Evolutionary conservation across 179 eudicot genomes (phyloP).

Genomic region (Gypsophila paniculata): DNA sequence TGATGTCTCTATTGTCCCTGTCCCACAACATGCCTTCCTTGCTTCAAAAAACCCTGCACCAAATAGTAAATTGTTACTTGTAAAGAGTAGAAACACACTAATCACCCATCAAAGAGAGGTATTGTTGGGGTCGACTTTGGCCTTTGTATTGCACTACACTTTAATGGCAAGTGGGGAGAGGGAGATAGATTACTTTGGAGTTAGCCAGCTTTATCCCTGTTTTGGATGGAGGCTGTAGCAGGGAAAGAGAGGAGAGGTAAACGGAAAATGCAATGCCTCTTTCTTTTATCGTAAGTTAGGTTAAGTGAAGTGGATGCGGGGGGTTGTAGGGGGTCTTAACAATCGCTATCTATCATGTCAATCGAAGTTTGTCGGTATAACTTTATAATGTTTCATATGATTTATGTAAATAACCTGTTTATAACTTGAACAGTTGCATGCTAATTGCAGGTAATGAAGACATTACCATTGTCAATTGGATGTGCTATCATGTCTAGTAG

Average conservation of each 20-base stretch:
- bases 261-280: too few species aligned
- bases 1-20: slow-evolving; percentile 77
- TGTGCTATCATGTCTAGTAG: slow-evolving; percentile 53
- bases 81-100: not conserved
- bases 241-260: too few species aligned
- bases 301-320: too few species aligned
- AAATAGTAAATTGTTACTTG: not conserved
- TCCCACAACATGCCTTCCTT: slow-evolving; percentile 91
- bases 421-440: not conserved
- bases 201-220: too few species aligned
- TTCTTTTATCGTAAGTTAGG: too few species aligned
- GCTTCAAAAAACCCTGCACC: slow-evolving; percentile 67
- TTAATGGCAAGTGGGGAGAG: too few species aligned
- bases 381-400: not conserved
- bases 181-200: too few species aligned
- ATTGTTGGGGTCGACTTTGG: too few species aligned
- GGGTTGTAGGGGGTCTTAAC: not conserved
- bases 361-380: too few species aligned
- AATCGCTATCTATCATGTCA: not conserved
- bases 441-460: slow-evolving; percentile 17
- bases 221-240: too few species aligned
- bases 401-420: not conserved
- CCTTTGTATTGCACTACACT: too few species aligned
- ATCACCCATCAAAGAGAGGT: not conserved
- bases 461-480: slow-evolving; percentile 57